These are phyloP conservation scores for Oryza longistaminata DNA, from an alignment of 176 grass and related monocot genomes.

Conservation along the genomic window DNA sequence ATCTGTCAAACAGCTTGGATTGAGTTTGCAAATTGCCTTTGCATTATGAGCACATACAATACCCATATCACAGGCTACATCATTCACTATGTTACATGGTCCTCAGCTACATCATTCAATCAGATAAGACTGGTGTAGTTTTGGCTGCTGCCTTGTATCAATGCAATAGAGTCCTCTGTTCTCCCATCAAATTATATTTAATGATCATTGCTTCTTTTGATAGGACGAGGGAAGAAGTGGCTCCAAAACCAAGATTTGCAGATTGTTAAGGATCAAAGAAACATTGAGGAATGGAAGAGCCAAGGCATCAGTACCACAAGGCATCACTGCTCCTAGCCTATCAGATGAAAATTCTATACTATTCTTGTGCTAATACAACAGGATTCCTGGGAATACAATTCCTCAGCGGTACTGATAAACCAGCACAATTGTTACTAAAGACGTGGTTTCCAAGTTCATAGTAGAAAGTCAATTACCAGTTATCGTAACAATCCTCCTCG, in stretches of 20 bases:
- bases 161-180: background rate
- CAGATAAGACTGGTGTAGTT: background rate
- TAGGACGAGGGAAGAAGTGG: background rate
- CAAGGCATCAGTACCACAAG: background rate
- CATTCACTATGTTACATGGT: background rate
- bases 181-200: background rate
- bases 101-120: background rate
- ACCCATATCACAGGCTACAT: background rate
- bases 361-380: slow-evolving; percentile 2
- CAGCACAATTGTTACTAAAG: background rate
- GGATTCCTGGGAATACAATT: slow-evolving; percentile 7
- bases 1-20: background rate
- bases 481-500: background rate
- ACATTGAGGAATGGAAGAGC: background rate
- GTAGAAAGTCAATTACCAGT: background rate
- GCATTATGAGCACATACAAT: background rate
- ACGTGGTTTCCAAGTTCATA: slow-evolving; percentile 7
- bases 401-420: slow-evolving; percentile 10
- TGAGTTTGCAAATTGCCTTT: background rate
- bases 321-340: background rate
- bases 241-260: too few species aligned
- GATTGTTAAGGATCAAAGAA: background rate
- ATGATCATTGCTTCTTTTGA: background rate
- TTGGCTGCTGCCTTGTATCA: background rate
- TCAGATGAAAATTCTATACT: background rate